Evolutionary conservation across 169 alveolate species (phyloP).

Genomic region (Cryptosporidium tyzzeri): DNA sequence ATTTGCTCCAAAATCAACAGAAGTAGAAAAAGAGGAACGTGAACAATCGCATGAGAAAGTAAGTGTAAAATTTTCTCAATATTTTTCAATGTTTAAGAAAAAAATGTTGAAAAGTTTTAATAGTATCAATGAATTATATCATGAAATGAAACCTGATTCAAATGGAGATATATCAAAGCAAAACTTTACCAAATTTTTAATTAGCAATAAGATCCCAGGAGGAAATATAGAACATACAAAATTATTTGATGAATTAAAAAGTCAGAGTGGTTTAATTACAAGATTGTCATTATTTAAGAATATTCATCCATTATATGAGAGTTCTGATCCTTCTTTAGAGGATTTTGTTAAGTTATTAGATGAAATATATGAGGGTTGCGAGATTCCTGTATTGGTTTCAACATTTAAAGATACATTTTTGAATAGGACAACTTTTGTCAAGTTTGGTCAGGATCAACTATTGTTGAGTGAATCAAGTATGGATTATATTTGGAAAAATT

Average conservation of each 20-base stretch:
- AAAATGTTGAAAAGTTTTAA: slow-evolving; percentile 27
- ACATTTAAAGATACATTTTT: slow-evolving; percentile 6
- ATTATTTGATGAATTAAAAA: slow-evolving; percentile 35
- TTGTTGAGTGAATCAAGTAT: neutral
- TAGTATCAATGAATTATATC: slow-evolving; percentile 3
- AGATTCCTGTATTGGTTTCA: slow-evolving; percentile 47
- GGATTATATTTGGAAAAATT: slow-evolving; percentile 61
- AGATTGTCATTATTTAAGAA: slow-evolving; percentile 45
- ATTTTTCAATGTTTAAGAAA: slow-evolving; percentile 40
- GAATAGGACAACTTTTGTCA: slow-evolving; percentile 16
- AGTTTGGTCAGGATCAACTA: slow-evolving; percentile 59
- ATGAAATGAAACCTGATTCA: slow-evolving; percentile 41
- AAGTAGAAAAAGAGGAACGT: neutral
- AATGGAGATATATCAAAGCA: slow-evolving; percentile 30
- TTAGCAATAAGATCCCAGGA: slow-evolving; percentile 47
- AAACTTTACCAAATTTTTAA: slow-evolving; percentile 16
- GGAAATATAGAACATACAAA: slow-evolving; percentile 41
- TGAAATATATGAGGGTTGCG: slow-evolving; percentile 65
- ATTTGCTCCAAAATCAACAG: neutral
- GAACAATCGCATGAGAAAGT: slow-evolving; percentile 30
- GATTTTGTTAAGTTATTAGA: slow-evolving; percentile 44
- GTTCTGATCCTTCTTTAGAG: slow-evolving; percentile 13
- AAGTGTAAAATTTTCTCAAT: slow-evolving; percentile 61
- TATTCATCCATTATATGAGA: slow-evolving; percentile 39
- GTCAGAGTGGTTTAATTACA: slow-evolving; percentile 30